Base-by-base conservation (phyloP, 2,329 filamentous ascomycete species). In the Diaporthe citrichinensis region DNA sequence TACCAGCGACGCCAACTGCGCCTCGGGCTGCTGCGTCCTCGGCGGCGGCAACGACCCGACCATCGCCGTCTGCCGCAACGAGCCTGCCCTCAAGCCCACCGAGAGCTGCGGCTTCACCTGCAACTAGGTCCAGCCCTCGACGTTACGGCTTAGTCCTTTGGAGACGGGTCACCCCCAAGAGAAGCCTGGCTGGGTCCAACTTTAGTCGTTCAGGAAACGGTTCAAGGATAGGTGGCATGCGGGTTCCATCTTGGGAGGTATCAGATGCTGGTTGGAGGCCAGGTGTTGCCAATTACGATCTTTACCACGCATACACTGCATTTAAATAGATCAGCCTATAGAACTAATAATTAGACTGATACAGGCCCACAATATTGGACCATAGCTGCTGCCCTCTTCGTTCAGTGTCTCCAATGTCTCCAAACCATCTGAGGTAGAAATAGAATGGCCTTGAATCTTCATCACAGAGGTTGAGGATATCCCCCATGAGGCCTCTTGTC, bases 1-100 rank as follows among this genome's bases (percentile, higher is more conserved):
- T 44, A 49, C 58, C 65, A 59, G 62, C 36, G 53, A 65, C 17
- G 53, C n/a, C 34, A 69, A 74, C 65, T 74, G 73, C 31, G 73
- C 62, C 46, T 68, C 68, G 2, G 46, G 46, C 23, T 68, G 62
- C 62, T 68, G 62, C 14, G 62, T 68, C 44, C 31, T 49, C 12
- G 62, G 62, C 8, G 62, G 62, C 8, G 62, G 62, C 28, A 68
- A 34, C 44, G 46, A 39, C 62, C 46, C 46, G 3, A 51, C 31
- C 62, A 34, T 68, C 62, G 62, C 62, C 23, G 62, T 68, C 62
- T 68, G 62, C 62, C 62, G 62, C 23, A 68, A 68, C 62, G 62
- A 68, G 62, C 62, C 62, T 17, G 62, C 62, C 44, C 62, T 68
- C 20, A 4, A 51, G 62, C 6, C 44, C 15, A 14, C 2, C 7